phyloP scores from a whole-genome alignment of 192 early-diverging fungal species.

The Coemansia sp. region DNA sequence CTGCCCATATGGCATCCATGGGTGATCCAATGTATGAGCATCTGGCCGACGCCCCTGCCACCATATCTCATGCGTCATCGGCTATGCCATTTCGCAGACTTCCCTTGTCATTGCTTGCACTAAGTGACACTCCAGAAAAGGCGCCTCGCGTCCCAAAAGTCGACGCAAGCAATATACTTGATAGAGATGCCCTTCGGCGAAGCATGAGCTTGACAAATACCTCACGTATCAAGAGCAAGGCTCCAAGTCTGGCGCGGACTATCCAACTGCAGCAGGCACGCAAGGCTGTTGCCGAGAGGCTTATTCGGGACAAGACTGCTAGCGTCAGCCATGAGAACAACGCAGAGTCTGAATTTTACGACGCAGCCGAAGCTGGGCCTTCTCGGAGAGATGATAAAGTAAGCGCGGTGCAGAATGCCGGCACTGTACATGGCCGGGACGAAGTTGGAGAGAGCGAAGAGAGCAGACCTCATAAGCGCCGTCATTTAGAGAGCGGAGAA shows the following conservation, averaged over 20 bases:
- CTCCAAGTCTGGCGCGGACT: conserved; percentile 48
- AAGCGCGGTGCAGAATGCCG: neutral
- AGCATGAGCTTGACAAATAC: conserved; percentile 22
- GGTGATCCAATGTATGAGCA: neutral
- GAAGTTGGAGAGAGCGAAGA: conserved; percentile 13
- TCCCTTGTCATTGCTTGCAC: conserved; percentile 40
- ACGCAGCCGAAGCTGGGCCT: neutral
- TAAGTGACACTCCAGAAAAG: conserved; percentile 32
- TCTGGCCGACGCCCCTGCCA: neutral
- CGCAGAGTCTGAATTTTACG: conserved; percentile 8
- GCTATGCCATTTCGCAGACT: conserved; percentile 44
- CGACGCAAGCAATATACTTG: conserved; percentile 11
- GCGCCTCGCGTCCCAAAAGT: conserved; percentile 18
- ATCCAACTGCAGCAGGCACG: conserved; percentile 56
- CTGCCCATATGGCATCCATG: neutral
- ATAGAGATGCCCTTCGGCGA: conserved; percentile 33
- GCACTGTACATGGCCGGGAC: conserved; percentile 30
- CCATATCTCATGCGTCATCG: conserved; percentile 12
- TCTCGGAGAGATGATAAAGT: neutral
- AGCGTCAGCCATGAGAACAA: neutral
- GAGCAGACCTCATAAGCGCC: conserved; percentile 30
- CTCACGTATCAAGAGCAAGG: conserved; percentile 29
- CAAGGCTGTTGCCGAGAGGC: conserved; percentile 47
- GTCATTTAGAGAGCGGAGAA: conserved; percentile 20
- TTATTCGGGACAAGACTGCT: conserved; percentile 17